These are phyloP conservation scores for Dichomitus squalens DNA, from an alignment of 1,284 basidiomycete genomes.

Conservation along the genomic window DNA sequence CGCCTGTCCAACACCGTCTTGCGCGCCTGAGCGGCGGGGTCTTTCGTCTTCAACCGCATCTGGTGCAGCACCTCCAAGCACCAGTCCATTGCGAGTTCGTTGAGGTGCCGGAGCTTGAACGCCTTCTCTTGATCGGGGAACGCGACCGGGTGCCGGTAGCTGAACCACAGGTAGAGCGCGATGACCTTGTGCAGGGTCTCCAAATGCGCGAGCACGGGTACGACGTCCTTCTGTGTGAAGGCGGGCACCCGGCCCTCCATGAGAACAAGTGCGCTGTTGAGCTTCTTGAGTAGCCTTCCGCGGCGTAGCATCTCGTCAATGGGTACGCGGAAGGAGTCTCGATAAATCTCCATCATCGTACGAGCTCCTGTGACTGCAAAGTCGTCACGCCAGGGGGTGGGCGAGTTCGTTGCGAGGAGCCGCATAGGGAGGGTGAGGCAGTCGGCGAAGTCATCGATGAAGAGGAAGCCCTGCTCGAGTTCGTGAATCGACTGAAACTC, in stretches of 20 bases:
- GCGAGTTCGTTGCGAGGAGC: slow-evolving; percentile 27
- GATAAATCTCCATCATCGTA: slow-evolving; percentile 31
- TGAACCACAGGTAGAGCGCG: slow-evolving; percentile 88
- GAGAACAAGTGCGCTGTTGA: slow-evolving; percentile 12
- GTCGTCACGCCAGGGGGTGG: slow-evolving; percentile 32
- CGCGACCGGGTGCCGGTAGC: slow-evolving; percentile 73
- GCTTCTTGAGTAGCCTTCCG: slow-evolving; percentile 27
- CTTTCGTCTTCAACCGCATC: slow-evolving; percentile 4
- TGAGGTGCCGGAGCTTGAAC: slow-evolving; percentile 57
- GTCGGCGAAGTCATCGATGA: slow-evolving; percentile 29
- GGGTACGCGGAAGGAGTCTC: slow-evolving; percentile 14
- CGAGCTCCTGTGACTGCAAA: slow-evolving; percentile 14
- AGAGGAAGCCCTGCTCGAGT: slow-evolving; percentile 13
- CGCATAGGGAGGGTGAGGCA: slow-evolving; percentile 32
- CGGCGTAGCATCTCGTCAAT: slow-evolving; percentile 24
- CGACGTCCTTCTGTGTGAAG: slow-evolving; percentile 7
- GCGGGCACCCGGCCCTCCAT: slow-evolving; percentile 15
- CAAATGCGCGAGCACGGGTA: slow-evolving; percentile 48
- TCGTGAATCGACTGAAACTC: slow-evolving; percentile 22
- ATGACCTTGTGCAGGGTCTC: slow-evolving; percentile 86
- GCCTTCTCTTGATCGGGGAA: slow-evolving; percentile 67
- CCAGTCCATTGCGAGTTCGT: slow-evolving; percentile 75
- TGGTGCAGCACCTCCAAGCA: slow-evolving; percentile 45
- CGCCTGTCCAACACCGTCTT: slow-evolving; percentile 11
- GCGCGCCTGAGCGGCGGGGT: slow-evolving; percentile 9